Evolutionary conservation across 257 asterid species (phyloP).

Genomic region (Nicotiana undulata): DNA sequence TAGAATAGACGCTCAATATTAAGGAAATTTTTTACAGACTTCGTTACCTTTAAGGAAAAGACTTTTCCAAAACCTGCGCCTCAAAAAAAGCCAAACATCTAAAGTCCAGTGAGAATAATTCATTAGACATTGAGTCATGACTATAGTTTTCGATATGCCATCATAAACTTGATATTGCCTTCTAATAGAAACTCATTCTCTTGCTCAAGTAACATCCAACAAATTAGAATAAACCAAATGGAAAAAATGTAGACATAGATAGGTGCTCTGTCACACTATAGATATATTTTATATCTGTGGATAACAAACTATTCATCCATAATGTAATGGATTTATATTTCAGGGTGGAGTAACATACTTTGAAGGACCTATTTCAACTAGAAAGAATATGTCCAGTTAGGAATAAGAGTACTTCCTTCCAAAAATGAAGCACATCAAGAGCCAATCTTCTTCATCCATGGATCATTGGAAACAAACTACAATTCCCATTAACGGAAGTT

Average conservation of each 20-base stretch:
- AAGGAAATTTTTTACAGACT: background rate
- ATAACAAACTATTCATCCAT: background rate
- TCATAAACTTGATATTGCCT: background rate
- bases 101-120: background rate
- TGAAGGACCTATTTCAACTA: background rate
- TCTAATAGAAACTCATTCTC: background rate
- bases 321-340: background rate
- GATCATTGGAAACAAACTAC: background rate
- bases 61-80: background rate
- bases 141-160: background rate
- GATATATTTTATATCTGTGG: background rate
- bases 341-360: background rate
- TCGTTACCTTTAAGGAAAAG: background rate
- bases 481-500: background rate
- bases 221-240: background rate
- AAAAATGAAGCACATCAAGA: slow-evolving; percentile 1
- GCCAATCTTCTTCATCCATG: background rate
- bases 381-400: background rate
- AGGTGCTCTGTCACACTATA: background rate
- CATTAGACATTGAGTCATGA: background rate
- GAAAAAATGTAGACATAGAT: background rate
- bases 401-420: background rate
- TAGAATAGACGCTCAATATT: background rate
- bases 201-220: slow-evolving; percentile 5
- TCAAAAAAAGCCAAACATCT: slow-evolving; percentile 1